Conservation (phyloP, 768 basidiomycete species). For the Mycena maculata region DNA sequence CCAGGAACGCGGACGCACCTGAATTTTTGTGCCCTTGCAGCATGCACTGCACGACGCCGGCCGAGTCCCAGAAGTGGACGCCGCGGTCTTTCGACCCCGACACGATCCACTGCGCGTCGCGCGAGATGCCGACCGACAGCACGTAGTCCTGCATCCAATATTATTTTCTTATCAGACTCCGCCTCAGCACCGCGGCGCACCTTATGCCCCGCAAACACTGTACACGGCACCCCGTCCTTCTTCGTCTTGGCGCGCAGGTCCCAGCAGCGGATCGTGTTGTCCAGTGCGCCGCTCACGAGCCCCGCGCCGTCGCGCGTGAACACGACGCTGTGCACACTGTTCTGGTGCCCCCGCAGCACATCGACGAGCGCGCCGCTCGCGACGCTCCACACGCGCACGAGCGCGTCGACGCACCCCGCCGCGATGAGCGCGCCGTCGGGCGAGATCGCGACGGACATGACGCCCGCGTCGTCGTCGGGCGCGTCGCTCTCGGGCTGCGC, state of each 20-base stretch:
- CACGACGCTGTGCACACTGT: constrained; percentile 89
- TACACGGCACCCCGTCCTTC: constrained; percentile 56
- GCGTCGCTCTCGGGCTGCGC: constrained; percentile 28
- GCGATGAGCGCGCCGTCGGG: constrained; percentile 67
- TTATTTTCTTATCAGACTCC: background rate
- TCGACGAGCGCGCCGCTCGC: constrained; percentile 70
- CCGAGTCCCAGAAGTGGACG: constrained; percentile 92
- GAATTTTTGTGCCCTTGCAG: constrained; percentile 79
- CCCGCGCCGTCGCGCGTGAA: constrained; percentile 95
- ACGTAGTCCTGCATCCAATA: constrained; percentile 42
- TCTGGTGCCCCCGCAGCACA: constrained; percentile 79
- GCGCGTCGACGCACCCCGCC: constrained; percentile 62
- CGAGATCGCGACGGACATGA: constrained; percentile 71
- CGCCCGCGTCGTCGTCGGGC: constrained; percentile 55
- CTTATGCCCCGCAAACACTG: constrained; percentile 86
- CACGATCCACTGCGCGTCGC: constrained; percentile 94
- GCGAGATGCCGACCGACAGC: constrained; percentile 66
- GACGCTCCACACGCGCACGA: constrained; percentile 77
- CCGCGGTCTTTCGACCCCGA: constrained; percentile 95
- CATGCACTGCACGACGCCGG: constrained; percentile 88
- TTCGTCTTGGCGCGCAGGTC: constrained; percentile 58
- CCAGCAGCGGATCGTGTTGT: constrained; percentile 90
- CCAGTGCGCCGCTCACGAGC: constrained; percentile 91
- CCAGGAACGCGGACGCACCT: constrained; percentile 50
- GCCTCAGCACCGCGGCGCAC: constrained; percentile 44